Evolutionary conservation across 1,139 yeast genomes (phyloP).

Genomic region (Blastobotrys malaysiensis): DNA sequence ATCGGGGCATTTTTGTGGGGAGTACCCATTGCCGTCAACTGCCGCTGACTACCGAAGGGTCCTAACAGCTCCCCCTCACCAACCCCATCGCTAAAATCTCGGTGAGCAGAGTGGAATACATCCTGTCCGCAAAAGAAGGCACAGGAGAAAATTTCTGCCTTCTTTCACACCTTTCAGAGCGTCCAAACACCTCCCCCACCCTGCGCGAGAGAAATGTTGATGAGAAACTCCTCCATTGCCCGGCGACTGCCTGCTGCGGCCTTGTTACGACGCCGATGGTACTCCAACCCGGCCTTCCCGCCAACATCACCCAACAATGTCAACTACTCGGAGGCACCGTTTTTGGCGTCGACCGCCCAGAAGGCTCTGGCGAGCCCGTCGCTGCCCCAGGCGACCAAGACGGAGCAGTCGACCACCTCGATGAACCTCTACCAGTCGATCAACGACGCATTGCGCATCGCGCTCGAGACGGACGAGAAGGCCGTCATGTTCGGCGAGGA

Average conservation of each 20-base stretch:
- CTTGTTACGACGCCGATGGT: background rate
- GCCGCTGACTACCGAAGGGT: background rate
- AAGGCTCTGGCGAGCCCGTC: constrained; percentile 21
- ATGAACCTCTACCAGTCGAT: constrained; percentile 34
- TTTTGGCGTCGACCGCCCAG: constrained; percentile 22
- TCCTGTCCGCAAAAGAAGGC: background rate
- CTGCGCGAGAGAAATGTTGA: background rate
- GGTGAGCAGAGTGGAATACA: background rate
- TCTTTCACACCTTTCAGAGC: background rate
- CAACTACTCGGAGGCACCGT: constrained; percentile 26
- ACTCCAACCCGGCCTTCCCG: background rate
- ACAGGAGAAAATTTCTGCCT: background rate
- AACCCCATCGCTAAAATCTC: background rate
- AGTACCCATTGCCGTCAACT: background rate
- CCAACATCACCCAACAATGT: constrained; percentile 18
- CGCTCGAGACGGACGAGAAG: constrained; percentile 33
- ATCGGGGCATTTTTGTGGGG: background rate
- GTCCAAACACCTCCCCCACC: background rate
- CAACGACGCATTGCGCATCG: constrained; percentile 34
- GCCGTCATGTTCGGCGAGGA: constrained; percentile 36
- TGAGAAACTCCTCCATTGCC: background rate
- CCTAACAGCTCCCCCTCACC: background rate
- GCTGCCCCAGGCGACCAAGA: constrained; percentile 13
- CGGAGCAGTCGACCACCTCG: constrained; percentile 20
- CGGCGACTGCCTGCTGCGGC: background rate